Conservation (phyloP, 805 yeast species). For the Myxozyma vanderwaltii region DNA sequence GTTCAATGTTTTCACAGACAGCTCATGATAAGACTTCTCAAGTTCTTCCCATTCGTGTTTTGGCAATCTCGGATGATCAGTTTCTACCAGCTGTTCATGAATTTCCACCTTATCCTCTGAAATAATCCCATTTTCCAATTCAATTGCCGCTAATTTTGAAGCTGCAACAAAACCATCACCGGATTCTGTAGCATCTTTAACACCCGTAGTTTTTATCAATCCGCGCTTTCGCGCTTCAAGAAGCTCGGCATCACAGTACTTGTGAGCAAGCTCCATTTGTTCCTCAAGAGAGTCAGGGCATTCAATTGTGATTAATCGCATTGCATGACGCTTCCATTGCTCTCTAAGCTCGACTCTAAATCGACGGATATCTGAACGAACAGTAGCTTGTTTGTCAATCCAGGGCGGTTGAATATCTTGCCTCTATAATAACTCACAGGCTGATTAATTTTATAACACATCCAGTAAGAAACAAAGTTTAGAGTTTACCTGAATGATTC, state of each 20-base stretch:
- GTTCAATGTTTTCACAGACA: slow-evolving; percentile 29
- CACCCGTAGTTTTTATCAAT: background rate
- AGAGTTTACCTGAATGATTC: slow-evolving; percentile 55
- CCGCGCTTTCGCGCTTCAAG: background rate
- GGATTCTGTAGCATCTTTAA: slow-evolving; percentile 2
- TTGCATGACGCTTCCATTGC: slow-evolving; percentile 34
- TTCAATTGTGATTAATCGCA: slow-evolving; percentile 25
- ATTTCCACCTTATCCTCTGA: slow-evolving; percentile 1
- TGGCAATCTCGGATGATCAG: slow-evolving; percentile 15
- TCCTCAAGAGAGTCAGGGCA: slow-evolving; percentile 44
- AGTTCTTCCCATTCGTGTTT: slow-evolving; percentile 26
- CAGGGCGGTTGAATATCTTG: slow-evolving; percentile 88
- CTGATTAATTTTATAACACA: background rate
- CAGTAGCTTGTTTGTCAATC: slow-evolving; percentile 75
- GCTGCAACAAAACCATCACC: slow-evolving; percentile 6
- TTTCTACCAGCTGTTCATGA: background rate
- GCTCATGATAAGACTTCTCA: slow-evolving; percentile 27
- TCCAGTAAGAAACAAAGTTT: background rate
- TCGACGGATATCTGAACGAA: slow-evolving; percentile 50
- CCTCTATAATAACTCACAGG: slow-evolving; percentile 39
- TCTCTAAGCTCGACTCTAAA: slow-evolving; percentile 49
- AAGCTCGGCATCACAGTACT: slow-evolving; percentile 9
- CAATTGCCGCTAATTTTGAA: background rate
- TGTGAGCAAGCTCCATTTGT: slow-evolving; percentile 5
- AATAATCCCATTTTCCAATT: background rate